Evolutionary conservation across 31 red algal genomes (phyloP), one percentile per base, ranked within the genome.

Genomic region (Pterothamnion heteromorphum): DNA sequence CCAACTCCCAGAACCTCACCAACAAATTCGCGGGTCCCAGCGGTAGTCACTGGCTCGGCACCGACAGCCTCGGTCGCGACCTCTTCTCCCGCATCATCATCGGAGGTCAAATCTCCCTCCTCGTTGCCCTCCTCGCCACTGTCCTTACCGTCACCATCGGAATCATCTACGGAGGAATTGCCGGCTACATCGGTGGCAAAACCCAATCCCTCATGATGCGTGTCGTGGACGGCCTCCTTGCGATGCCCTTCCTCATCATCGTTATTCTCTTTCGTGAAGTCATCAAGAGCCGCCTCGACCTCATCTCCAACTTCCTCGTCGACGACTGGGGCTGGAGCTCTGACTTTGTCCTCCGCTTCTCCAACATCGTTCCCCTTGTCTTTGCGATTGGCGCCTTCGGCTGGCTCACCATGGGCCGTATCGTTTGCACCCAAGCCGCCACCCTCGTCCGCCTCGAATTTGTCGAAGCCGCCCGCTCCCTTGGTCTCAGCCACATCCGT

Each of bases 31-130:
- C 51, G n/a, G 51, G 51, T 18, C 14, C 30, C 80, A 24, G 22
- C 23, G 22, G 28, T 23, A 26, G 80, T 26, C 18, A 83, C 28
- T 14, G 18, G 14, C 23, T 83, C 9, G 80, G 80, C 9, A 83
- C 80, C 14, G 80, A 83, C 80, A 14, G 30, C 18, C 80, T 83
- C 80, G 80, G 80, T 24, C 80, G 80, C 21, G 80, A 83, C 80
- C 21, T 83, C 80, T 32, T 83, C 28, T 14, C 23, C 14, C 80
- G 80, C 80, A 14, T 83, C 23, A 5, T 83, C 30, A 26, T 9
- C 5, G 80, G 80, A 14, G 80, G 22, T 5, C 80, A 32, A 22
- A 83, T 83, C 80, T 83, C 80, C 14, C 22, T 83, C 23, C 28
- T 83, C 80, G 28, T 83, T 26, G 28, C 22, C 23, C 9, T 83